Evolutionary conservation across 129 eudicot species (phyloP), one percentile per base, ranked within the genome.

Genomic region (Helianthus tuberosus): DNA sequence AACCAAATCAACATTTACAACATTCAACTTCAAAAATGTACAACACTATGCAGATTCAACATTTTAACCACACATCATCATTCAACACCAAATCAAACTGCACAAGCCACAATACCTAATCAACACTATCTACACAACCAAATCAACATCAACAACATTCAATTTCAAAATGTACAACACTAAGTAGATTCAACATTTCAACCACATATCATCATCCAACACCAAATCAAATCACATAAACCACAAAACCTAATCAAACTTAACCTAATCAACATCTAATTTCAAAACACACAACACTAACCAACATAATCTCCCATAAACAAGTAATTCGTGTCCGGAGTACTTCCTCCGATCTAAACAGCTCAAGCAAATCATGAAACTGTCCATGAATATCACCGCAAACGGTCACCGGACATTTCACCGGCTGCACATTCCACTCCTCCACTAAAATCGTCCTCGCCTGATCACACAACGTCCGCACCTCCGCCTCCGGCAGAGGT

Each of bases 261-360:
- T 59, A 44, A 66, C 47, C 60, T 53, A 53, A 15, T 53, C 60
- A 53, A 53, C 60, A 52, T 2, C 8, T 1, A 53, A 52, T 17
- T 32, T 6, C 5, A 12, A 59, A 67, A 25, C 23, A 8, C 3
- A 66, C 27, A 65, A 27, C 6, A 81, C 83, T 73, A 39, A 84
- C 88, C 88, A 51, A 84, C 88, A 47, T 85, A 85, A 78, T 85
- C 89, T 32, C 89, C 89, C 86, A 85, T 85, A 75, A 85, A 85
- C 43, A 85, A 66, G 65, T 85, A 85, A 81, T 85, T 85, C 12
- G 89, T 85, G 44, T 85, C 89, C 23, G 89, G 86, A 74, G 83
- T 70, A 20, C 73, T 79, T 17, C 84, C 87, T 25, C 87, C 87
- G 23, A 83, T 79, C n/a, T 84, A 75, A 83, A 83, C 0, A 83